Evolutionary conservation across 352 stramenopile species (phyloP).

Genomic region (Blastocystis hominis): DNA sequence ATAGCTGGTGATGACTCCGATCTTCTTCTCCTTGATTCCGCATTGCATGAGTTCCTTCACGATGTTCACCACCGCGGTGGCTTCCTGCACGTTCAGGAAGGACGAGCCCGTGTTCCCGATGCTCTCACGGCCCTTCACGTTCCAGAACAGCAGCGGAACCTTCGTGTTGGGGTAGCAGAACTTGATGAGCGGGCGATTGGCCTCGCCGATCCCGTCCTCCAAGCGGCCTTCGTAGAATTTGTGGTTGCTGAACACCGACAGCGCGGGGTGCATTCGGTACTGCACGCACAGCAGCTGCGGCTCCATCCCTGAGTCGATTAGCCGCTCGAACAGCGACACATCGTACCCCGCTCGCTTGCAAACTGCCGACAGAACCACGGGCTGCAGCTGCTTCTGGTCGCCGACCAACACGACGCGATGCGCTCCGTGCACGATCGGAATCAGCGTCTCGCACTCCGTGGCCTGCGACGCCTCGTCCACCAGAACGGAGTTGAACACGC

Average conservation of each 20-base stretch:
- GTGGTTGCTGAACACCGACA: constrained; percentile 96
- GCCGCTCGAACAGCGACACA: constrained; percentile 90
- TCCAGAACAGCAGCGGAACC: constrained; percentile 95
- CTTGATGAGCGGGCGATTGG: constrained; percentile 68
- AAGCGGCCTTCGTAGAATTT: constrained; percentile 97
- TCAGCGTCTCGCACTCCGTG: constrained; percentile 93
- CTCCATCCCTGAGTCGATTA: constrained; percentile 85
- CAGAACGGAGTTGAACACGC: constrained; percentile 93
- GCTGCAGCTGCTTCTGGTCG: constrained; percentile 90
- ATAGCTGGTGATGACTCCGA: constrained; percentile 92
- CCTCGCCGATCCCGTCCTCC: constrained; percentile 90
- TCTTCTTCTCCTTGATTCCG: constrained; percentile 78
- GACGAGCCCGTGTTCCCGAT: constrained; percentile 92
- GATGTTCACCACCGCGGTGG: constrained; percentile 90
- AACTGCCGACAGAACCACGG: constrained; percentile 79
- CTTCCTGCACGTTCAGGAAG: constrained; percentile 96
- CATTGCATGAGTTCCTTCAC: constrained; percentile 87
- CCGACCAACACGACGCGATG: constrained; percentile 98
- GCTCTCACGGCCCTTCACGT: constrained; percentile 86
- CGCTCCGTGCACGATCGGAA: constrained; percentile 91
- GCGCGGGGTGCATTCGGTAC: constrained; percentile 96
- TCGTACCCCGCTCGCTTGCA: constrained; percentile 73
- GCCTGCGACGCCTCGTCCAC: constrained; percentile 99
- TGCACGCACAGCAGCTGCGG: constrained; percentile 92
- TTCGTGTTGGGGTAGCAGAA: constrained; percentile 91